Evolutionary conservation across 1,284 basidiomycete genomes (phyloP).

Genomic region (Thecaphora frezii): DNA sequence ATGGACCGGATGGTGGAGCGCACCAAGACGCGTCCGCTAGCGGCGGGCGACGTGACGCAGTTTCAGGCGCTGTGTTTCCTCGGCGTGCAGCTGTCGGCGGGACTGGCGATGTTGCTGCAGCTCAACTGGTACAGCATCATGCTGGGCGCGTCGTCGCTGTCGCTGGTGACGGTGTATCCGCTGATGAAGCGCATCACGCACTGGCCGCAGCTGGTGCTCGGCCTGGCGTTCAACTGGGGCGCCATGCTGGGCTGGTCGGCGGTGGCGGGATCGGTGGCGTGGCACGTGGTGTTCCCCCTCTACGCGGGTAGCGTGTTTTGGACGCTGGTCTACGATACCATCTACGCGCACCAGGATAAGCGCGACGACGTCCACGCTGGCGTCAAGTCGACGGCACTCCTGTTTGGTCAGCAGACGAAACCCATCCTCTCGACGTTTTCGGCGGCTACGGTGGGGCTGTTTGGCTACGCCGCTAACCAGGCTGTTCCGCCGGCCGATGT

Average conservation of each 20-base stretch:
- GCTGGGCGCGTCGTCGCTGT: conserved; percentile 85
- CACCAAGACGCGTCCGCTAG: conserved; percentile 72
- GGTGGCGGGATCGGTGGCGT: conserved; percentile 77
- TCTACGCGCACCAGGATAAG: conserved; percentile 99
- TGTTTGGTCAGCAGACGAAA: conserved; percentile 74
- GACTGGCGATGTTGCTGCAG: conserved; percentile 85
- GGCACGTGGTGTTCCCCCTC: conserved; percentile 73
- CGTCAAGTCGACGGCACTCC: conserved; percentile 89
- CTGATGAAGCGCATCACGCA: conserved; percentile 96
- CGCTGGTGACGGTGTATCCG: conserved; percentile 85
- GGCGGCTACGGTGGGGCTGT: conserved; percentile 71
- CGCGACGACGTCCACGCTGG: conserved; percentile 82
- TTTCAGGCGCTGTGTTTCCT: conserved; percentile 81
- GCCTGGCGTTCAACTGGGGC: conserved; percentile 96
- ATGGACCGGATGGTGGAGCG: conserved; percentile 82
- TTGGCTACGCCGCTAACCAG: conserved; percentile 67
- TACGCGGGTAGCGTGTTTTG: conserved; percentile 87
- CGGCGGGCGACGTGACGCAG: conserved; percentile 77
- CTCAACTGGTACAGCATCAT: conserved; percentile 93
- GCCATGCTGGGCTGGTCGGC: conserved; percentile 95
- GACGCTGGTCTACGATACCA: conserved; percentile 96
- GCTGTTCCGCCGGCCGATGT: conserved; percentile 10
- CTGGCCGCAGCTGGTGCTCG: conserved; percentile 79
- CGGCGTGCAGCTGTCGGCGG: conserved; percentile 77
- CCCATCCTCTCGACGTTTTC: conserved; percentile 77